Evolutionary conservation across 1,284 basidiomycete genomes (phyloP), one percentile per base, ranked within the genome.

Genomic region (Ceraceosorus guamensis): DNA sequence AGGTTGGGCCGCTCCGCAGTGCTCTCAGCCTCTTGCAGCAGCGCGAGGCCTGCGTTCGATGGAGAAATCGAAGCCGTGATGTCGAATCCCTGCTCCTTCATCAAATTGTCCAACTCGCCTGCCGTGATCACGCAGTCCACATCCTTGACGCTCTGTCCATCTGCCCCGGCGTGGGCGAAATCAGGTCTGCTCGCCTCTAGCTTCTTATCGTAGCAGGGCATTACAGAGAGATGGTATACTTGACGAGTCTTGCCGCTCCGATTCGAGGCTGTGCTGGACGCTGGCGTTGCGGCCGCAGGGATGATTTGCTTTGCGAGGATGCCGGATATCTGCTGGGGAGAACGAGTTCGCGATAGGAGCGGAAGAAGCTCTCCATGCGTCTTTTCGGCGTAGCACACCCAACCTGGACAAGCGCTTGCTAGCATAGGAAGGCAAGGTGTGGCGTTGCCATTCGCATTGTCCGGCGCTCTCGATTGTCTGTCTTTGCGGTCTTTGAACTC

Each of bases 191-290:
- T 92, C 0, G 95, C 93, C 79, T 99, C 95, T 31, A 99, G 85
- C 76, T 99, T 99, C 79, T 98, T 98, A 81, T 99, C 95, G 77
- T 97, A 98, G 78, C 95, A 99, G 0, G 93, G 92, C 92, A 98
- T 98, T 44, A 97, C 90, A 0, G 90, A 84, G 60, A 97, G 89
- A 70, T 99, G 95, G 77, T 97, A 98, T 16, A 72, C 60, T 31
- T 43, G 45, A 1, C 53, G 39, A 6, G 14, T 14, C 24, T 48
- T 14, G 7, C 47, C 47, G 16, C 47, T 18, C 47, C 6, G 47
- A 13, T 13, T 43, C 41, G 2, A 2, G 13, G 41, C 13, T 13
- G 13, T 24, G 32, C 24, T 54, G 11, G 3, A 32, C 24, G 24
- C 24, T 24, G 3, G 24, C 24, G 24, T 24, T 30, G 31, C 31